Conservation (phyloP, 345 rosid species). For the Bretschneidera sinensis region DNA sequence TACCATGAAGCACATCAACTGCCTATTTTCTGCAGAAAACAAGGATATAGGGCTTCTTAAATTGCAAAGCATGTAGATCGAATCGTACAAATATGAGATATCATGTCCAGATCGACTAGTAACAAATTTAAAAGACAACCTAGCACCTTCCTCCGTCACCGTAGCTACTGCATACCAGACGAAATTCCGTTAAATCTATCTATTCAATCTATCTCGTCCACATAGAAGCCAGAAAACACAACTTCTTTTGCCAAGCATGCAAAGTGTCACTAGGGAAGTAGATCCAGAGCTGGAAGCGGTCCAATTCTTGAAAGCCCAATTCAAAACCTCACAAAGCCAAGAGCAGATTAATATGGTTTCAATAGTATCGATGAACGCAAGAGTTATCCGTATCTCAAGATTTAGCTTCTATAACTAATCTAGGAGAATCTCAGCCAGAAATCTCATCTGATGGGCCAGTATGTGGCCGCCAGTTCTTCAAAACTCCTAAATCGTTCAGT, state of each 20-base stretch:
- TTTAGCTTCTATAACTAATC: neutral
- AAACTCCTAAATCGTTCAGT: conserved; percentile 10
- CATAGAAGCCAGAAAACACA: neutral
- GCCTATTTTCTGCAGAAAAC: neutral
- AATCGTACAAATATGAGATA: conserved; percentile 3
- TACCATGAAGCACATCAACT: neutral
- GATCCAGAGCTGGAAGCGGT: neutral
- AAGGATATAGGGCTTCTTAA: neutral
- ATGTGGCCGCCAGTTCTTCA: neutral
- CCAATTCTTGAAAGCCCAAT: conserved; percentile 1
- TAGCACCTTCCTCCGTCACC: conserved; percentile 12
- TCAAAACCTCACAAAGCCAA: neutral
- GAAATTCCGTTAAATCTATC: neutral
- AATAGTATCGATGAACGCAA: neutral
- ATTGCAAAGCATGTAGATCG: conserved; percentile 20
- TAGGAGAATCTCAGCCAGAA: conserved; percentile 2
- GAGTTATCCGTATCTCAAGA: neutral
- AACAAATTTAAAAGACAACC: conserved; percentile 15
- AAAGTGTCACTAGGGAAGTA: neutral
- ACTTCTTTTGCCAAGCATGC: neutral
- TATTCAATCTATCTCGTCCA: neutral
- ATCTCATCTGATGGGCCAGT: conserved; percentile 8
- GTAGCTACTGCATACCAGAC: conserved; percentile 1
- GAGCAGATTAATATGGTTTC: neutral
- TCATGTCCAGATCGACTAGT: neutral